Conservation (phyloP, 371 early-diverging fungal species). For the Syncephalastrum contaminatum region DNA sequence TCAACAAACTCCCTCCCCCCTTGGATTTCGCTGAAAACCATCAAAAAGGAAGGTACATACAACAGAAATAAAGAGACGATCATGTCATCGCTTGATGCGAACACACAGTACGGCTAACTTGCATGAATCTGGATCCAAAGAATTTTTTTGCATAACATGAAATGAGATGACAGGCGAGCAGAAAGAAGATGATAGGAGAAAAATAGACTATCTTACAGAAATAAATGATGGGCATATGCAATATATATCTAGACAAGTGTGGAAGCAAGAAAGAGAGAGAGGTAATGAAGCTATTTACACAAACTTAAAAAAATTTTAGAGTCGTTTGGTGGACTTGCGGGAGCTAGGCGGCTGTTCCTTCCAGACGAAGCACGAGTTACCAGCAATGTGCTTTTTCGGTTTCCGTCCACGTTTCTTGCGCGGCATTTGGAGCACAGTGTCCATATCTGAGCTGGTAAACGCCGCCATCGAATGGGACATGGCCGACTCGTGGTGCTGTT, state of each 20-base stretch:
- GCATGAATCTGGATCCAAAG: too few relatives aligned
- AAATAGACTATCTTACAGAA: constrained; percentile 4
- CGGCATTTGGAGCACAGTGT: constrained; percentile 38
- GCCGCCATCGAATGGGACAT: constrained; percentile 37
- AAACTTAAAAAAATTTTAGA: too few relatives aligned
- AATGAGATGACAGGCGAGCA: not conserved
- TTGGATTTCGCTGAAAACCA: too few relatives aligned
- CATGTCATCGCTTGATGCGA: too few relatives aligned
- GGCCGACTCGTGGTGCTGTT: constrained; percentile 3
- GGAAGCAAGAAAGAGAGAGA: not conserved
- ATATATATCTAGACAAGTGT: not conserved
- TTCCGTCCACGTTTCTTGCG: constrained; percentile 49
- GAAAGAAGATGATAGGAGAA: not conserved
- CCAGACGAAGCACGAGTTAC: constrained; percentile 55
- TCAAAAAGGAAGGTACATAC: too few relatives aligned
- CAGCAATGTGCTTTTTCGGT: constrained; percentile 47
- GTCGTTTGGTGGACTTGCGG: too few relatives aligned
- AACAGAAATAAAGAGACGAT: too few relatives aligned
- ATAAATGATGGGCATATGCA: constrained; percentile 2
- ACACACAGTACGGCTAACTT: too few relatives aligned
- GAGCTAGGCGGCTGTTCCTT: constrained; percentile 15
- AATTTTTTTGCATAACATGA: too few relatives aligned
- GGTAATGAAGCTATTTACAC: constrained; percentile 5
- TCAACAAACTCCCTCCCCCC: too few relatives aligned
- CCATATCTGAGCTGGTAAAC: constrained; percentile 43